These are phyloP conservation scores for Trichoderma asperellum DNA, from an alignment of 2,329 filamentous ascomycete genomes.

Conservation along the genomic window DNA sequence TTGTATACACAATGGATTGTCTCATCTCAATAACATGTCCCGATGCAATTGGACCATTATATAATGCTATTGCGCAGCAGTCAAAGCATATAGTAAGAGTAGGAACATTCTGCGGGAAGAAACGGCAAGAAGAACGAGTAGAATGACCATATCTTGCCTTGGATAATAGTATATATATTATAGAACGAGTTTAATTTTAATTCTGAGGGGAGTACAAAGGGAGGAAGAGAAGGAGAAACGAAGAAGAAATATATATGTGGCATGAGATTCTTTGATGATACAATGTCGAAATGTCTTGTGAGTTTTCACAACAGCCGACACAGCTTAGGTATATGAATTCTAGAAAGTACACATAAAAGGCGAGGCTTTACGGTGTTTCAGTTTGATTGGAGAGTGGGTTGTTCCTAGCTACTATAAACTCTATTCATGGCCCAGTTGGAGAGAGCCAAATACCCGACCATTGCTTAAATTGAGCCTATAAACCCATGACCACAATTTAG, in stretches of 20 bases:
- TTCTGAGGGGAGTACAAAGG: not conserved
- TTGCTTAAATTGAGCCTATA: not conserved
- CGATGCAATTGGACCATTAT: not conserved
- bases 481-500: not conserved
- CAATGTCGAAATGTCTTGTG: no score
- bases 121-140: not conserved
- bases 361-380: no score
- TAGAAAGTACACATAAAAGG: no score
- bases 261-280: not conserved
- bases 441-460: not conserved
- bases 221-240: not conserved
- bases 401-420: no score
- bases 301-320: no score
- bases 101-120: not conserved
- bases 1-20: not conserved
- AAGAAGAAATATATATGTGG: not conserved
- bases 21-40: not conserved
- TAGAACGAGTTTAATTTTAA: not conserved
- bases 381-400: no score
- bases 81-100: not conserved
- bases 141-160: no score
- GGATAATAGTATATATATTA: not conserved
- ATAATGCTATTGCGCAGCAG: not conserved
- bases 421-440: not conserved
- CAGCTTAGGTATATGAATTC: no score